Percentiles rank a stretch among this genome's conserved stretches.
These are phyloP conservation scores for Cupressus sempervirens DNA, from an alignment of 75 land plant species.

Conservation along the genomic window DNA sequence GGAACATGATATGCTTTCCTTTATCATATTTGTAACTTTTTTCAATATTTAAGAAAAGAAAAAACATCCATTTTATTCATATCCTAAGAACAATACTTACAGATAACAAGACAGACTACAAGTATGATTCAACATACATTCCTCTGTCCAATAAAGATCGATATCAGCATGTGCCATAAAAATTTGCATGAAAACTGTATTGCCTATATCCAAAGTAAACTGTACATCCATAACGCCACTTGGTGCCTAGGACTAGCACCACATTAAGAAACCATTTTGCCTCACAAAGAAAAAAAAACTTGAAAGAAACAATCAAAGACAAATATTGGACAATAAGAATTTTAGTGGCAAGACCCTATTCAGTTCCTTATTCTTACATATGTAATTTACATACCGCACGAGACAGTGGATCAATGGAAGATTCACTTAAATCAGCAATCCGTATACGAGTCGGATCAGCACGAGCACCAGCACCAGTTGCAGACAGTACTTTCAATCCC, in stretches of 20 bases:
- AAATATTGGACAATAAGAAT: background rate
- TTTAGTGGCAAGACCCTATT: background rate
- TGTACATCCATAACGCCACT: background rate
- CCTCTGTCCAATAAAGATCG: background rate
- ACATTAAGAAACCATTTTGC: background rate
- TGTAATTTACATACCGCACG: slow-evolving; percentile 62
- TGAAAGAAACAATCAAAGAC: background rate
- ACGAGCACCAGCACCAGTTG: slow-evolving; percentile 97
- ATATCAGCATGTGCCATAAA: background rate
- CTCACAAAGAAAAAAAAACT: slow-evolving; percentile 6
- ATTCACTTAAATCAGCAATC: slow-evolving; percentile 86
- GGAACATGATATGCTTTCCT: too few species aligned
- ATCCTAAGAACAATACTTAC: too few species aligned
- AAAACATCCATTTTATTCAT: too few species aligned
- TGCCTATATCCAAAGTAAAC: background rate
- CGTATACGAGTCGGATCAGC: slow-evolving; percentile 98
- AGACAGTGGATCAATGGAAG: slow-evolving; percentile 89
- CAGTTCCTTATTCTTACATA: background rate
- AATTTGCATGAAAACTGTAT: background rate
- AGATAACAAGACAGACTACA: too few species aligned
- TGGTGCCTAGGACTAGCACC: background rate
- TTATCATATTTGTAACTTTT: too few species aligned
- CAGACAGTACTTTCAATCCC: slow-evolving; percentile 80
- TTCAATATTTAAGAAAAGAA: too few species aligned
- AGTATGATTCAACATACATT: background rate